Conservation (phyloP, 768 basidiomycete genomes). For the Trametes elegans region DNA sequence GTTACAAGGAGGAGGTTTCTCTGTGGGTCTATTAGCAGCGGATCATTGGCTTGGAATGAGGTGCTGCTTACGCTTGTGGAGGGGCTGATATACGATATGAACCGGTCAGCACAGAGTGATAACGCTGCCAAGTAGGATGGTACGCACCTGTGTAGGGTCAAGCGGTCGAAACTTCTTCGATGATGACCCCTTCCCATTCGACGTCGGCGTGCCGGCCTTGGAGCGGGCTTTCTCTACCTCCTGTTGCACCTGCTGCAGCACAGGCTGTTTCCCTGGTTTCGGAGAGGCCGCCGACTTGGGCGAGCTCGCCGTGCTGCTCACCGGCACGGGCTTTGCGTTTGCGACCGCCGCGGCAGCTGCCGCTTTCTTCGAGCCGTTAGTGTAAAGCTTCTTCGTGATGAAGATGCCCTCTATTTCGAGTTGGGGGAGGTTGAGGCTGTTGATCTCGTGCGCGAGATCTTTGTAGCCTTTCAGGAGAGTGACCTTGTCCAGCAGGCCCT, state of each 20-base stretch:
- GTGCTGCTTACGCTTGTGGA: conserved; percentile 31
- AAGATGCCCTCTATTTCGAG: conserved; percentile 38
- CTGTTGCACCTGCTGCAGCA: conserved; percentile 15
- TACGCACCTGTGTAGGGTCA: conserved; percentile 17
- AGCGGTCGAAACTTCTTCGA: conserved; percentile 8
- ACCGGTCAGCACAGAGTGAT: too few relatives aligned
- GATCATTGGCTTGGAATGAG: not conserved
- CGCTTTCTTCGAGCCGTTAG: conserved; percentile 14
- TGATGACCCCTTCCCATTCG: not conserved
- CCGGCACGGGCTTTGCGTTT: not conserved
- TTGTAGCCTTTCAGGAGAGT: conserved; percentile 39
- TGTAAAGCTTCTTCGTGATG: conserved; percentile 32
- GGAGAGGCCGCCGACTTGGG: conserved; percentile 8
- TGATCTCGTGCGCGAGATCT: conserved; percentile 35
- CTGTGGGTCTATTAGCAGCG: conserved; percentile 18
- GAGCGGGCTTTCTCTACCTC: conserved; percentile 29
- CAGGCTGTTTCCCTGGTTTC: conserved; percentile 1
- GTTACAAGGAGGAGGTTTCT: conserved; percentile 38
- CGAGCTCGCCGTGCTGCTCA: not conserved
- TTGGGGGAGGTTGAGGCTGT: conserved; percentile 30
- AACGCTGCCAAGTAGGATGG: not conserved
- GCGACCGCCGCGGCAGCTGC: conserved; percentile 4
- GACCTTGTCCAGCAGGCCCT: conserved; percentile 38
- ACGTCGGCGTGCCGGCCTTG: conserved; percentile 15
- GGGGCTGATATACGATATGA: too few relatives aligned